phyloP scores from a whole-genome alignment of 176 grass and related monocot species.

The Lolium rigidum region DNA sequence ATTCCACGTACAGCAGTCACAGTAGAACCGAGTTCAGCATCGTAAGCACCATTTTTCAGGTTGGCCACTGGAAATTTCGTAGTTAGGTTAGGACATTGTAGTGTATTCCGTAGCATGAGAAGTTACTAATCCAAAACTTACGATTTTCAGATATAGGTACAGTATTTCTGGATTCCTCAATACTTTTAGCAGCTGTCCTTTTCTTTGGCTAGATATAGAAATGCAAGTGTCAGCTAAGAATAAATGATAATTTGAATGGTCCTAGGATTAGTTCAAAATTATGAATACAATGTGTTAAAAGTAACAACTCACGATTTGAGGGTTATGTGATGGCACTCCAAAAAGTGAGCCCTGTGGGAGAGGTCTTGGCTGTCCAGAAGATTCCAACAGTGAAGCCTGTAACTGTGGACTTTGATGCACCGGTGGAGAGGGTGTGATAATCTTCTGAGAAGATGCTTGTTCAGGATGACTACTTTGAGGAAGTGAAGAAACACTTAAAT shows the following conservation, averaged over 20 bases:
- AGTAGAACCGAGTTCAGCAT: no score
- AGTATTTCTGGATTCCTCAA: no score
- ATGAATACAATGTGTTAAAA: neutral
- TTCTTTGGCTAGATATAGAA: no score
- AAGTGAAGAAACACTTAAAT: slow-evolving; percentile 36
- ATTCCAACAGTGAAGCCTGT: slow-evolving; percentile 32
- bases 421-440: slow-evolving; percentile 3
- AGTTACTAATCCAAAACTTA: no score
- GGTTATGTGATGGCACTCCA: neutral
- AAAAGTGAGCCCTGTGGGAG: neutral
- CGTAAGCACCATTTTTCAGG: no score
- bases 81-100: no score
- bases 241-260: neutral
- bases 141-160: no score
- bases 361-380: slow-evolving; percentile 43
- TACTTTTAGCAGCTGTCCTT: no score
- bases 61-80: no score
- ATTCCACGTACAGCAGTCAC: no score
- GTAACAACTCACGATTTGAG: slow-evolving; percentile 18
- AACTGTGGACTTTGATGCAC: slow-evolving; percentile 20
- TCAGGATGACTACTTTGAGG: neutral
- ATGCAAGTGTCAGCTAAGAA: no score
- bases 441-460: slow-evolving; percentile 15
- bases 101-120: no score
- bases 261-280: neutral